Evolutionary conservation across 441 rosid species (phyloP).

Genomic region (Metrosideros polymorpha): DNA sequence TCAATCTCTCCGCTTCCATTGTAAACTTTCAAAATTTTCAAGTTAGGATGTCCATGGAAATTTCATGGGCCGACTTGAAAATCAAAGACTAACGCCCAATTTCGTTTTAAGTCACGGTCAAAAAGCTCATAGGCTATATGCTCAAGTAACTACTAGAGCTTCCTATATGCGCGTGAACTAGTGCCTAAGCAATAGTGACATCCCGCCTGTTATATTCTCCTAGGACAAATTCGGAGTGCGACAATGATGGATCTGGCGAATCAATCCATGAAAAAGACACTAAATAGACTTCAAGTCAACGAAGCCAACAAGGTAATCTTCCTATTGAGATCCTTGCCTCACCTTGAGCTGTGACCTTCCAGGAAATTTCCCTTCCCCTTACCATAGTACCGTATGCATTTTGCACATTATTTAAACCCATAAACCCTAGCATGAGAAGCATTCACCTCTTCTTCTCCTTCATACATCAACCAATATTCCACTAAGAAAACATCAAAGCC

Average conservation of each 20-base stretch:
- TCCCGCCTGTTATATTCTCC: neutral
- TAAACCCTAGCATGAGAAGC: neutral
- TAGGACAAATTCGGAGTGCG: neutral
- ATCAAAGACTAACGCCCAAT: neutral
- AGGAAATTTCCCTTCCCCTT: neutral
- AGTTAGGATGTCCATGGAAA: neutral
- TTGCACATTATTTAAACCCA: neutral
- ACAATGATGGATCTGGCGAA: neutral
- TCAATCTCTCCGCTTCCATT: neutral
- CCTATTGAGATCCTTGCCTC: neutral
- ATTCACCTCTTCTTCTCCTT: neutral
- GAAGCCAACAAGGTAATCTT: neutral
- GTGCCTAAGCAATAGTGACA: neutral
- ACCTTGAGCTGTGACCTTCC: neutral
- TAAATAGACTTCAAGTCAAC: neutral
- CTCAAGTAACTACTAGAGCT: neutral
- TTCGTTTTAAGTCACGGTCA: neutral
- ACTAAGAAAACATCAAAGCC: neutral
- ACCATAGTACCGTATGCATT: neutral
- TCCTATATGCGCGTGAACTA: neutral
- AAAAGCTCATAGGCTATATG: neutral
- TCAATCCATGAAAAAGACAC: neutral
- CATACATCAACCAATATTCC: neutral
- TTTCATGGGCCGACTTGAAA: neutral
- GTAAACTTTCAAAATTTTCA: neutral